Conservation (phyloP, 192 early-diverging fungal species). For the Backusella sp. region DNA sequence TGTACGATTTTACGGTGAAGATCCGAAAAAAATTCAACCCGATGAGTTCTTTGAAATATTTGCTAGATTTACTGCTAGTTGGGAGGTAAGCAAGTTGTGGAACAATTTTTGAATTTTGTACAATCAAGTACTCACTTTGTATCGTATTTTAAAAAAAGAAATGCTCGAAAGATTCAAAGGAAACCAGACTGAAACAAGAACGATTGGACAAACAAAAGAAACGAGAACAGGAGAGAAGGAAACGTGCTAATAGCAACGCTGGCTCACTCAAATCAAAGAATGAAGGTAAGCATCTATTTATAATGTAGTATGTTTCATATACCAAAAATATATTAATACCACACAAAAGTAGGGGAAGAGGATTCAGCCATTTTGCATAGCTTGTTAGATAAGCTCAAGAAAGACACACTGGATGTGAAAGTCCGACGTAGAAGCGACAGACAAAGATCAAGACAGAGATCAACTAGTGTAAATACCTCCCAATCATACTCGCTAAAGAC, state of each 20-base stretch:
- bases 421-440: slow-evolving; percentile 23
- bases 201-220: slow-evolving; percentile 49
- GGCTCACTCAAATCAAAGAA: slow-evolving; percentile 14
- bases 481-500: slow-evolving; percentile 9
- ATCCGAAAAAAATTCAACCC: slow-evolving; percentile 64
- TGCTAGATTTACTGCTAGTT: slow-evolving; percentile 69
- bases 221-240: slow-evolving; percentile 42
- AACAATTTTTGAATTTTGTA: background rate
- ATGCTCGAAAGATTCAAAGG: slow-evolving; percentile 16
- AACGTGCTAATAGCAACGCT: slow-evolving; percentile 20
- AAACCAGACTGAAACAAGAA: slow-evolving; percentile 38
- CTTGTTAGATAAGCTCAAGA: slow-evolving; percentile 64
- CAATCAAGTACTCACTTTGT: background rate
- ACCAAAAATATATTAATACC: background rate
- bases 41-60: slow-evolving; percentile 88
- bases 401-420: slow-evolving; percentile 33
- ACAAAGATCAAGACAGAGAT: slow-evolving; percentile 17
- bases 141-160: background rate
- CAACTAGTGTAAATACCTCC: slow-evolving; percentile 12
- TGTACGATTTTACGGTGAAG: slow-evolving; percentile 72
- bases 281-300: background rate
- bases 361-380: slow-evolving; percentile 71
- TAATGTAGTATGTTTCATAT: background rate
- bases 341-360: slow-evolving; percentile 29
- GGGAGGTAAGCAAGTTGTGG: slow-evolving; percentile 33